Conservation (phyloP, 208 protist species). For the Trypanosoma cruzi region DNA sequence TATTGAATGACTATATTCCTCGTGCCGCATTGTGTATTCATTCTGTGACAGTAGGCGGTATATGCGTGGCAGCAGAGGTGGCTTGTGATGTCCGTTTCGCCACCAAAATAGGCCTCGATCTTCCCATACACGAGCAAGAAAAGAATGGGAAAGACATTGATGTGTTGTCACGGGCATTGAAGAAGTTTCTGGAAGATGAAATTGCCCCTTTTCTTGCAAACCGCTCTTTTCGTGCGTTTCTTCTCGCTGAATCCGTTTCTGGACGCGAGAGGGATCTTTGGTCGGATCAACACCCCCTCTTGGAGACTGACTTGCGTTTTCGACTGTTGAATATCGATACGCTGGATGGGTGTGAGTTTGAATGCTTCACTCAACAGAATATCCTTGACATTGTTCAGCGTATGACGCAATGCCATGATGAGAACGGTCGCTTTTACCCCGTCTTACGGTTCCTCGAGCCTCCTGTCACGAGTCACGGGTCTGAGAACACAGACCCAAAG, state of each 20-base stretch:
- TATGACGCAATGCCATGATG: conserved; percentile 23
- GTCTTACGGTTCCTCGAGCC: conserved; percentile 48
- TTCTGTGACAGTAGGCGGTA: conserved; percentile 45
- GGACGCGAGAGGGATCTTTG: conserved; percentile 20
- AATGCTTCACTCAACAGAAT: conserved; percentile 55
- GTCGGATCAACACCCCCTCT: conserved; percentile 23
- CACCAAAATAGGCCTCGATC: conserved; percentile 35
- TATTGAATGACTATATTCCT: conserved; percentile 61
- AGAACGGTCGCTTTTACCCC: conserved; percentile 35
- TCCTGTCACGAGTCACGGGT: not conserved
- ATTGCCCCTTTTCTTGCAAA: conserved; percentile 30
- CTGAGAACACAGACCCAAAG: not conserved
- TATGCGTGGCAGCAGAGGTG: conserved; percentile 65
- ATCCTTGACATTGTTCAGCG: conserved; percentile 46
- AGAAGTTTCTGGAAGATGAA: conserved; percentile 40
- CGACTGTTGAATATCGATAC: conserved; percentile 49
- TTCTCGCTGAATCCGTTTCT: conserved; percentile 39
- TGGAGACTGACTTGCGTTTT: conserved; percentile 41
- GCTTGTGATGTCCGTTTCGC: conserved; percentile 45
- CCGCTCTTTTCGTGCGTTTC: conserved; percentile 48
- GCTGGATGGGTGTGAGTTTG: conserved; percentile 44
- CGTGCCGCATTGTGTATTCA: conserved; percentile 40
- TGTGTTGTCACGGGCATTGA: conserved; percentile 39
- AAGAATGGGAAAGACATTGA: conserved; percentile 21
- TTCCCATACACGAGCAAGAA: not conserved